Evolutionary conservation across 2,329 filamentous ascomycete genomes (phyloP).

Genomic region (Paradendryphiella salina): DNA sequence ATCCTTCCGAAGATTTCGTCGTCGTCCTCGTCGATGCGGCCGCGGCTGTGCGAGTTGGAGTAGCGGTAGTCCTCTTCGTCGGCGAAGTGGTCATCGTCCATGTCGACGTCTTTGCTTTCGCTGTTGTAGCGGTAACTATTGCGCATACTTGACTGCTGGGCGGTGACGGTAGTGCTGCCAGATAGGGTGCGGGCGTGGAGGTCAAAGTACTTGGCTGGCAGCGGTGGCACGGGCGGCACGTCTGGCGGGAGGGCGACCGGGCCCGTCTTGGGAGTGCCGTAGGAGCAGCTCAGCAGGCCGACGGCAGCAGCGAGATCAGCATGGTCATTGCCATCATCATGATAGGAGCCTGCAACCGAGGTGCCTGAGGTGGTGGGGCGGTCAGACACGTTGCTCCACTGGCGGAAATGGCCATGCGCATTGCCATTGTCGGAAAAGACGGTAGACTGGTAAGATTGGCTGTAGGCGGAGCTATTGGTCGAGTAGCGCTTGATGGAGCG

Average conservation of each 20-base stretch:
- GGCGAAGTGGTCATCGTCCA: slow-evolving; percentile 62
- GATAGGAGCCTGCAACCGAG: slow-evolving; percentile 64
- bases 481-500: slow-evolving; percentile 52
- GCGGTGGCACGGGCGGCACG: slow-evolving; percentile 82
- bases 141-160: slow-evolving; percentile 63
- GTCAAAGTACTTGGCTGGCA: slow-evolving; percentile 77
- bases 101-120: slow-evolving; percentile 53
- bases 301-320: slow-evolving; percentile 87
- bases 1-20: slow-evolving; percentile 95
- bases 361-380: slow-evolving; percentile 73
- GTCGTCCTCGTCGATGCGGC: slow-evolving; percentile 81
- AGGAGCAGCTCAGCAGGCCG: slow-evolving; percentile 87
- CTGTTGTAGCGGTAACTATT: slow-evolving; percentile 62
- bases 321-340: slow-evolving; percentile 69
- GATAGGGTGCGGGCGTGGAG: slow-evolving; percentile 57
- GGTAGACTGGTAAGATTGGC: slow-evolving; percentile 81
- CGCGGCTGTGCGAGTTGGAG: slow-evolving; percentile 51
- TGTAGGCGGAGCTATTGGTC: slow-evolving; percentile 57
- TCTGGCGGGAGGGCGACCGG: slow-evolving; percentile 67
- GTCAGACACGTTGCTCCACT: slow-evolving; percentile 69
- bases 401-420: slow-evolving; percentile 64
- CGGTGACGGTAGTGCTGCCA: slow-evolving; percentile 58
- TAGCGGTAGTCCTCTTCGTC: slow-evolving; percentile 68
- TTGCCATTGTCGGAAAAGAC: slow-evolving; percentile 60
- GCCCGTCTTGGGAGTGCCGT: slow-evolving; percentile 74